A percentile compares a stretch with the other conserved stretches of the same genome.
Conservation (phyloP, 2,329 filamentous ascomycete genomes). For the Ophiostoma ulmi region DNA sequence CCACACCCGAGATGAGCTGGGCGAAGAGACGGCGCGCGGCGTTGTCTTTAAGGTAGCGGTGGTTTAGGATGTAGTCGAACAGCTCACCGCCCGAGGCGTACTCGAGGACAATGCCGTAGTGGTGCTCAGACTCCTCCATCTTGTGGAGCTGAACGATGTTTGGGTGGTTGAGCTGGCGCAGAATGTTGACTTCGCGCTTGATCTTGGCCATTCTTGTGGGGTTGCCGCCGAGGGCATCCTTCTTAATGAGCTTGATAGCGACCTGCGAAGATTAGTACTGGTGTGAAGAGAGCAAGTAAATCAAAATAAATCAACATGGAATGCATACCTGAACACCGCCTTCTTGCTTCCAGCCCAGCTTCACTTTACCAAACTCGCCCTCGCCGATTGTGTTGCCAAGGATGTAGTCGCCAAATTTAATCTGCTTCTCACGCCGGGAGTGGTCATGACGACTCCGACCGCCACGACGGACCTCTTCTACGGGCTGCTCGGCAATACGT, state of each 20-base stretch:
- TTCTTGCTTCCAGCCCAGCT: constrained; percentile 96
- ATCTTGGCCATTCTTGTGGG: constrained; percentile 91
- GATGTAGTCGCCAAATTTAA: constrained; percentile 92
- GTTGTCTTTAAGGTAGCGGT: constrained; percentile 92
- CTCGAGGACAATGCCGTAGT: constrained; percentile 97
- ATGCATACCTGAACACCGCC: constrained; percentile 68
- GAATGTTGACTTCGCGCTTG: constrained; percentile 90
- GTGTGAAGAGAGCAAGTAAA: too few relatives aligned
- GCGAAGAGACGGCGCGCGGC: constrained; percentile 87
- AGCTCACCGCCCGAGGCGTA: constrained; percentile 96
- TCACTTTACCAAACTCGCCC: constrained; percentile 98
- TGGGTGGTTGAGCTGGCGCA: constrained; percentile 79
- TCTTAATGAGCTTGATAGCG: constrained; percentile 94
- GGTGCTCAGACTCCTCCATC: constrained; percentile 95
- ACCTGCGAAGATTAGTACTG: constrained; percentile 51
- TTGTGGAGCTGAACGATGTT: constrained; percentile 97
- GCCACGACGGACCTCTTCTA: constrained; percentile 45
- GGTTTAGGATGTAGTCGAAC: constrained; percentile 96
- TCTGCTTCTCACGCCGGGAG: constrained; percentile 62
- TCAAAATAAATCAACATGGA: too few relatives aligned
- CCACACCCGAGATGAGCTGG: constrained; percentile 91
- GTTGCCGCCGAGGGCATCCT: constrained; percentile 83
- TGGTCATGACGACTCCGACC: constrained; percentile 58
- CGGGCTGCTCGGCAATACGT: constrained; percentile 20
- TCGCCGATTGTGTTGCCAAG: constrained; percentile 94